phyloP scores from a whole-genome alignment of 106 monocot species.

The Phalaenopsis aphrodite region DNA sequence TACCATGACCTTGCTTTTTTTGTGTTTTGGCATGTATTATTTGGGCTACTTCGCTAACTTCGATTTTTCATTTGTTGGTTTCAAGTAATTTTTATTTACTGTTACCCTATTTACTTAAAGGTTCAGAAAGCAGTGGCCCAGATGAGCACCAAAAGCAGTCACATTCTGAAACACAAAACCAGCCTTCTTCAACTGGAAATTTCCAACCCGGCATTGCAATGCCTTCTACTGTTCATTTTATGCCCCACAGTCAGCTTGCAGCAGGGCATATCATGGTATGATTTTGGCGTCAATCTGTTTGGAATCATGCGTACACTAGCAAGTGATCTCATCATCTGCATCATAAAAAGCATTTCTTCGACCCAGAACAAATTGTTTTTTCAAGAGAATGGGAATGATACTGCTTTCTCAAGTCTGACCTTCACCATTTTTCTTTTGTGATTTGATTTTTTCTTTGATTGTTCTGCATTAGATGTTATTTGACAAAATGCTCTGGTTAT shows the following conservation, averaged over 20 bases:
- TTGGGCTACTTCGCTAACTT: neutral
- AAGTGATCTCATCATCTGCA: neutral
- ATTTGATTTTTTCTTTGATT: neutral
- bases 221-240: constrained; percentile 25
- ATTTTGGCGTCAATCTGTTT: neutral
- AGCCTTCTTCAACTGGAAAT: constrained; percentile 8
- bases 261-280: constrained; percentile 27
- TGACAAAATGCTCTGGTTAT: neutral
- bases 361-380: neutral
- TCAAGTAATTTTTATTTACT: neutral
- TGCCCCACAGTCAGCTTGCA: constrained; percentile 16
- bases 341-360: neutral
- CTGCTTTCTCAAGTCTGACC: neutral
- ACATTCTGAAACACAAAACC: constrained; percentile 26
- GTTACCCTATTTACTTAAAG: neutral
- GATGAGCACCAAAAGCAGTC: constrained; percentile 34
- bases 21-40: neutral
- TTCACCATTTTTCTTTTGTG: neutral
- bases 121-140: constrained; percentile 24
- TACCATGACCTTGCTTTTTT: neutral
- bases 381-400: neutral
- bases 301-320: neutral
- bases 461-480: neutral
- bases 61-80: neutral
- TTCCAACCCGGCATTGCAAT: constrained; percentile 20